Base-by-base conservation (phyloP, 2,329 filamentous ascomycete species). In the Arthrobotrys sinensis region DNA sequence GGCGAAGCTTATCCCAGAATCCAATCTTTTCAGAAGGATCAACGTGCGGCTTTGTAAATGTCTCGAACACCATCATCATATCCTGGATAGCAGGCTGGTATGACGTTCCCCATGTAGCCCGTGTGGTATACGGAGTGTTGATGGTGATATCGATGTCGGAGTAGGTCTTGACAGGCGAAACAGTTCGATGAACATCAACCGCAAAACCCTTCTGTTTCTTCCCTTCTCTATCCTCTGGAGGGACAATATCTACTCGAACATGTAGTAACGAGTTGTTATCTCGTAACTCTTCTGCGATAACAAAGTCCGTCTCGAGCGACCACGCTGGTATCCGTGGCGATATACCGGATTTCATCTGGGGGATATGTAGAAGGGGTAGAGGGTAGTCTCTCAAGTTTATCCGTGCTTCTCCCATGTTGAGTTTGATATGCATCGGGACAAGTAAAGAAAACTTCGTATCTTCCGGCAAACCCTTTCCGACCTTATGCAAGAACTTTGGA, bases 21-120 rank as follows among this genome's bases (percentile, higher is more conserved):
- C 96, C 96, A 55, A 97, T 93, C 70, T 92, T 89, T 80, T 99
- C 96, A 0, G 96, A 98, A 0, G 93, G 92, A 83, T 99, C 96
- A 32, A 97, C 88, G 80, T 95, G 94, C 6, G 95, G 93, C 83
- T 99, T 99, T 0, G 95, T 97, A 83, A 99, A 98, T 1, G 93
- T 95, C 85, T 99, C 96, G 79, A 99, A 92, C 28, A 94, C 94
- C 89, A 98, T 97, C 96, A 99, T 99, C 92, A 98, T 97, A 83
- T 99, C 96, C 84, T 99, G 96, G 60, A 99, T 95, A 0, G 95
- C 95, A 32, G 96, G 96, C 83, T 99, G 96, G 82, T 98, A 99
- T 1, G 94, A 97, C 53, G 96, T 94, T 6, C 94, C 94, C 96
- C 96, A 99, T 0, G 95, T 97, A 66, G 99, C 95, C 52, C 93